Percentiles rank a stretch among this genome's conserved stretches.
Evolutionary conservation across 2,329 filamentous ascomycete genomes (phyloP).

Genomic region (Fusarium sp.): DNA sequence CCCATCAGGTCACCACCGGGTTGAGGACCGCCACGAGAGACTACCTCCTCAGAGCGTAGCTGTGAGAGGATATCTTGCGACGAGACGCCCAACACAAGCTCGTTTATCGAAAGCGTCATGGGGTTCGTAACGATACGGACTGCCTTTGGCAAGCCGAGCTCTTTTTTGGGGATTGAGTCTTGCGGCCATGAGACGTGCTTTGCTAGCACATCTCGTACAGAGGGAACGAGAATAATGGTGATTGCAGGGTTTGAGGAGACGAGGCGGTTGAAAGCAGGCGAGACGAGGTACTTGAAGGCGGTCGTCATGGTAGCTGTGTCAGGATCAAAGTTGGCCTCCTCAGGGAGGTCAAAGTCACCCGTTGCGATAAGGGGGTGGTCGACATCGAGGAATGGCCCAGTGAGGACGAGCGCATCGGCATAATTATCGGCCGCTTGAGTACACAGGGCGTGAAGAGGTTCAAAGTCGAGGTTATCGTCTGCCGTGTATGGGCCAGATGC

Average conservation of each 20-base stretch:
- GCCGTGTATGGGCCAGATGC: conserved; percentile 90
- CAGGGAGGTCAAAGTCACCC: conserved; percentile 79
- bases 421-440: conserved; percentile 75
- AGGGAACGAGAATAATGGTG: conserved; percentile 83
- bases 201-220: conserved; percentile 79
- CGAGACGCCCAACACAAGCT: conserved; percentile 80
- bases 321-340: conserved; percentile 70
- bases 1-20: conserved; percentile 65
- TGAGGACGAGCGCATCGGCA: conserved; percentile 80
- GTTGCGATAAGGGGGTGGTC: conserved; percentile 88
- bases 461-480: conserved; percentile 90
- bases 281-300: conserved; percentile 82
- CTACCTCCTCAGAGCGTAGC: conserved; percentile 74
- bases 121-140: conserved; percentile 86
- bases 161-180: conserved; percentile 68
- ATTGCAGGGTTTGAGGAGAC: conserved; percentile 74
- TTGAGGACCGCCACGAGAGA: conserved; percentile 37
- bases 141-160: conserved; percentile 79
- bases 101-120: conserved; percentile 87
- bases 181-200: conserved; percentile 87
- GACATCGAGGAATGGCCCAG: conserved; percentile 88
- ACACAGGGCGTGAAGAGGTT: conserved; percentile 83
- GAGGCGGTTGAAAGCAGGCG: conserved; percentile 74
- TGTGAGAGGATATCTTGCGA: conserved; percentile 86
- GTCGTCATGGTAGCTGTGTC: conserved; percentile 82